A percentile compares a stretch with the other conserved stretches of the same genome.
Evolutionary conservation across 495 filamentous ascomycete species (phyloP).

Genomic region (Friedmanniomyces endolithicus): DNA sequence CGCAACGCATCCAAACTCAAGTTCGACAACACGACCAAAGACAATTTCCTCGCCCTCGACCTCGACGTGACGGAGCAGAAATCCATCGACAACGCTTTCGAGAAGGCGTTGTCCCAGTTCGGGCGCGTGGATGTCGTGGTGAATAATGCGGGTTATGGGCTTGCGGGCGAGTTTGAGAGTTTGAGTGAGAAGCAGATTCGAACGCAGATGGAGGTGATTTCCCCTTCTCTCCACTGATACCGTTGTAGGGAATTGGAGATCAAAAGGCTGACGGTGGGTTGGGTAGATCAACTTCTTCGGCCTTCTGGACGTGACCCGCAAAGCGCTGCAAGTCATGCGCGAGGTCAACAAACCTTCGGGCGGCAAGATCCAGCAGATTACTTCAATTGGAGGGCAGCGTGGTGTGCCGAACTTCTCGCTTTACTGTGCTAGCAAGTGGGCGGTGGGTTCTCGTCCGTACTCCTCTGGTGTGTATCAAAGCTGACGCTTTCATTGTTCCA

Average conservation of each 20-base stretch:
- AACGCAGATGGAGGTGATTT: conserved; percentile 31
- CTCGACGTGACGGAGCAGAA: conserved; percentile 21
- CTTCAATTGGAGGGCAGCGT: conserved; percentile 32
- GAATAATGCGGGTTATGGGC: conserved; percentile 31
- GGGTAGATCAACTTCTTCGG: conserved; percentile 33
- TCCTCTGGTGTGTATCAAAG: no score
- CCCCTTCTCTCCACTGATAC: no score
- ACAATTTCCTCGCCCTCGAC: conserved; percentile 23
- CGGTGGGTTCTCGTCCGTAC: not conserved
- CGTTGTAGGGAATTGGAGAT: no score
- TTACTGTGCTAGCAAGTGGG: conserved; percentile 34
- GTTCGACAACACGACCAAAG: conserved; percentile 14
- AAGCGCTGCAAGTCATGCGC: conserved; percentile 35
- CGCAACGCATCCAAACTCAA: conserved; percentile 24
- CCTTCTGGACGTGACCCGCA: conserved; percentile 30
- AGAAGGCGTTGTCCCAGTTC: conserved; percentile 27
- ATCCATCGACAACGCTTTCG: conserved; percentile 26
- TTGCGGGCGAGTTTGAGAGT: conserved; percentile 28
- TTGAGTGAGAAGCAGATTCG: conserved; percentile 26
- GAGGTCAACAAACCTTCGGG: conserved; percentile 29
- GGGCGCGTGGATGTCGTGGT: conserved; percentile 29
- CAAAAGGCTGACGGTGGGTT: no score
- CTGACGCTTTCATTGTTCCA: no score
- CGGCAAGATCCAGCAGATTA: conserved; percentile 37
- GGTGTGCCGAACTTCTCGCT: conserved; percentile 30